A percentile compares a stretch with the other conserved stretches of the same genome.
These are phyloP conservation scores for Apiospora arundinis DNA, from an alignment of 2,329 filamentous ascomycete genomes.

Conservation along the genomic window DNA sequence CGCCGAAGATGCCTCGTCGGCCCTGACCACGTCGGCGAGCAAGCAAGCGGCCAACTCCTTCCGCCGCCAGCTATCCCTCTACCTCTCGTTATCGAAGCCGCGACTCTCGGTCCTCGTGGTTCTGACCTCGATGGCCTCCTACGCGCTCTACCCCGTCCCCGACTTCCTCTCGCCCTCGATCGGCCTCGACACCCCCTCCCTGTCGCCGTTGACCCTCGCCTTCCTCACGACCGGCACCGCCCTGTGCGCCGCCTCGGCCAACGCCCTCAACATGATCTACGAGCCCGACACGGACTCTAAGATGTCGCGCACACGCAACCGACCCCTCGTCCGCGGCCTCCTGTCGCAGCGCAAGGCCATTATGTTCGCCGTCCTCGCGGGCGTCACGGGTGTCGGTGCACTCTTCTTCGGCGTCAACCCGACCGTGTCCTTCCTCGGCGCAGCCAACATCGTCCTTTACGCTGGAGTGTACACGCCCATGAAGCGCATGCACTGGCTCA, in stretches of 20 bases:
- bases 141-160: constrained; percentile 91
- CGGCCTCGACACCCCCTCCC: constrained; percentile 72
- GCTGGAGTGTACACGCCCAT: constrained; percentile 92
- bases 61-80: constrained; percentile 75
- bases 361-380: constrained; percentile 79
- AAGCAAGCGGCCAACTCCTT: constrained; percentile 57
- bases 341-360: constrained; percentile 75
- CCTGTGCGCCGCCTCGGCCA: constrained; percentile 88
- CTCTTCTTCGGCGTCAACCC: constrained; percentile 93
- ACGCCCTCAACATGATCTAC: constrained; percentile 96
- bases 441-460: constrained; percentile 86
- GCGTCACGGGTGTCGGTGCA: constrained; percentile 69
- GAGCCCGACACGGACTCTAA: constrained; percentile 88
- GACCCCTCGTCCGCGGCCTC: constrained; percentile 84
- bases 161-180: constrained; percentile 75
- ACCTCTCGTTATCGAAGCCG: constrained; percentile 93
- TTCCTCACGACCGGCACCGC: constrained; percentile 92
- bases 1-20: constrained; percentile 59
- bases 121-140: constrained; percentile 87
- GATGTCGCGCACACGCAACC: constrained; percentile 92
- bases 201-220: constrained; percentile 88
- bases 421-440: constrained; percentile 85
- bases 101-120: constrained; percentile 91
- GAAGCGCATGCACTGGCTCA: constrained; percentile 84
- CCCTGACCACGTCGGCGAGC: constrained; percentile 59